phyloP scores from a whole-genome alignment of 192 early-diverging fungal genomes.

The Podila verticillata region DNA sequence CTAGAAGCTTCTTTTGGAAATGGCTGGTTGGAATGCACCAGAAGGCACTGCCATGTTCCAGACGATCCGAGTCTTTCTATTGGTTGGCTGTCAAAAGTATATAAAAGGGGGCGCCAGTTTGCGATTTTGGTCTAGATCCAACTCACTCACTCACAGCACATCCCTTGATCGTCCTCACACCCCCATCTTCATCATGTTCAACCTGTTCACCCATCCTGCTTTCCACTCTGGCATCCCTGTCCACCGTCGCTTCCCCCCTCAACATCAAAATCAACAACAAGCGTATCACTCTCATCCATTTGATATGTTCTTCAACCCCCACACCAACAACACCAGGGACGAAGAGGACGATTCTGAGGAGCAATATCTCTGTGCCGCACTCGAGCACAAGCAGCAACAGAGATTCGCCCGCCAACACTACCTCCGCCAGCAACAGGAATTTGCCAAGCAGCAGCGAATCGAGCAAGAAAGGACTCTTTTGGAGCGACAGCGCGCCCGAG shows the following conservation, averaged over 20 bases:
- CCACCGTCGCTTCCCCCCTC: background rate
- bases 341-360: slow-evolving; percentile 25
- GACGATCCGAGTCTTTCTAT: too few relatives aligned
- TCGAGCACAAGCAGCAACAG: slow-evolving; percentile 43
- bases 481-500: slow-evolving; percentile 1
- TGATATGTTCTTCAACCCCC: background rate
- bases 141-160: too few relatives aligned
- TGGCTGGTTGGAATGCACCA: too few relatives aligned
- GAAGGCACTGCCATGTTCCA: too few relatives aligned
- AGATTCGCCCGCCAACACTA: slow-evolving; percentile 36
- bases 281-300: background rate
- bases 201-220: background rate
- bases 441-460: slow-evolving; percentile 25
- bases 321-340: background rate
- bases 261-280: background rate
- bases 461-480: background rate
- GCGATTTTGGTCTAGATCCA: too few relatives aligned
- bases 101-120: too few relatives aligned
- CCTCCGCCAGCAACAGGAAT: slow-evolving; percentile 13
- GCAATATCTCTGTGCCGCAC: slow-evolving; percentile 25
- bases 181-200: background rate
- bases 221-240: background rate
- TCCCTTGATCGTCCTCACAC: too few relatives aligned
- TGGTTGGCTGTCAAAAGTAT: too few relatives aligned
- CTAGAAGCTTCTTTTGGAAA: too few relatives aligned